Conservation (phyloP, 1,284 basidiomycete genomes). For the Grifola frondosa region DNA sequence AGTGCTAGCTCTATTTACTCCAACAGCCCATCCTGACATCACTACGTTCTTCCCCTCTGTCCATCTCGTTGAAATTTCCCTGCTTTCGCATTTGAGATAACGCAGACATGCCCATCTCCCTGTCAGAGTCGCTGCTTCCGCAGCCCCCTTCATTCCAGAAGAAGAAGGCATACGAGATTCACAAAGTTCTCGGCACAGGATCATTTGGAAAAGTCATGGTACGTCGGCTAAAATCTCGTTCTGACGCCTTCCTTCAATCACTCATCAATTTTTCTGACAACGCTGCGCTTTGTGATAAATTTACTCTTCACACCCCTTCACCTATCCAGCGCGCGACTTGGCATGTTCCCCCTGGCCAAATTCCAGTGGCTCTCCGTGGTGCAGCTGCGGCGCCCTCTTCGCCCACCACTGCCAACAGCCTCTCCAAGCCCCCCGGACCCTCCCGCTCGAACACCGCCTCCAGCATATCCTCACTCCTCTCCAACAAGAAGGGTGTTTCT, state of each 20-base stretch:
- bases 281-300: not conserved
- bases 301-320: not conserved
- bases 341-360: slow-evolving; percentile 64
- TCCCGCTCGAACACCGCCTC: slow-evolving; percentile 19
- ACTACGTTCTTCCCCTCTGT: too few relatives aligned
- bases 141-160: slow-evolving; percentile 84
- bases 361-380: slow-evolving; percentile 55
- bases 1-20: too few relatives aligned
- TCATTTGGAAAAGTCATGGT: slow-evolving; percentile 89
- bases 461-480: slow-evolving; percentile 21
- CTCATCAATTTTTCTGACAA: not conserved
- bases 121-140: slow-evolving; percentile 56
- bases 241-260: not conserved
- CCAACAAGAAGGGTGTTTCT: slow-evolving; percentile 4
- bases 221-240: slow-evolving; percentile 22
- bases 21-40: too few relatives aligned
- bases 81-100: too few relatives aligned
- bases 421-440: slow-evolving; percentile 15
- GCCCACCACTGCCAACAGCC: slow-evolving; percentile 4
- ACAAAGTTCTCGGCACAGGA: slow-evolving; percentile 74
- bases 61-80: too few relatives aligned
- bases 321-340: slow-evolving; percentile 59
- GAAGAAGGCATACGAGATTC: slow-evolving; percentile 78
- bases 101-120: slow-evolving; percentile 33
- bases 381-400: slow-evolving; percentile 39